Evolutionary conservation across 2,329 filamentous ascomycete species (phyloP), one percentile per base, ranked within the genome.

Genomic region (Tolypocladium amazonense): DNA sequence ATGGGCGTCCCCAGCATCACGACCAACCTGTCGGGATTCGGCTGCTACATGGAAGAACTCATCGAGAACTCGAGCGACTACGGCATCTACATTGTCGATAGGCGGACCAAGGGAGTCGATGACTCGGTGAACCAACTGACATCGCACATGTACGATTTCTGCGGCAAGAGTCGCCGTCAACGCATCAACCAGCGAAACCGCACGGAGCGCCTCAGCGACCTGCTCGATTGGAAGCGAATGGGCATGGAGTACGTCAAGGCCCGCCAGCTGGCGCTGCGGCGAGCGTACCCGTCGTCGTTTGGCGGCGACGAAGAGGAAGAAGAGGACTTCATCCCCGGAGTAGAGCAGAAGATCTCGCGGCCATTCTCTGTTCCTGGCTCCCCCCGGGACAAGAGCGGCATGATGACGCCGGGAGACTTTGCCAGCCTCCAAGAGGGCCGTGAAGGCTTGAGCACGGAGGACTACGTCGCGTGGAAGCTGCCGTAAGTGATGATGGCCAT

Each of bases 391-490:
- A 85, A 92, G 39, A 88, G 88, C 52, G 94, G 94, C 58, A 96
- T 97, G 92, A 97, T 99, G 94, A 99, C 94, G 0, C 94, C 94
- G 9, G 94, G 94, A 55, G 94, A 99, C 74, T 97, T 97, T 80
- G 94, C 92, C 35, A 96, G 91, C 66, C 79, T 99, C 59, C 94
- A 97, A 75, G 94, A 99, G 75, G 91, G 92, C 53, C 88, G 88
- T 52, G 94, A 99, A 74, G 92, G 93, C 1, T 77, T 99, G 66
- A 94, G 83, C 77, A 97, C 94, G 0, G 94, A 99, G 76, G 94
- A 99, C 71, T 97, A 99, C 73, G 91, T 97, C 69, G 89, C 93
- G 38, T 99, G 94, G 94, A 96, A 95, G 77, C 79, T 97, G 61
- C 94, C 93, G 89, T 97, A 83, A 88, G 92, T 92, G 30, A 38